Percentiles rank a stretch among this genome's conserved stretches.
These are phyloP conservation scores for Dimargaris cristalligena DNA, from an alignment of 192 early-diverging fungal genomes.

Conservation along the genomic window DNA sequence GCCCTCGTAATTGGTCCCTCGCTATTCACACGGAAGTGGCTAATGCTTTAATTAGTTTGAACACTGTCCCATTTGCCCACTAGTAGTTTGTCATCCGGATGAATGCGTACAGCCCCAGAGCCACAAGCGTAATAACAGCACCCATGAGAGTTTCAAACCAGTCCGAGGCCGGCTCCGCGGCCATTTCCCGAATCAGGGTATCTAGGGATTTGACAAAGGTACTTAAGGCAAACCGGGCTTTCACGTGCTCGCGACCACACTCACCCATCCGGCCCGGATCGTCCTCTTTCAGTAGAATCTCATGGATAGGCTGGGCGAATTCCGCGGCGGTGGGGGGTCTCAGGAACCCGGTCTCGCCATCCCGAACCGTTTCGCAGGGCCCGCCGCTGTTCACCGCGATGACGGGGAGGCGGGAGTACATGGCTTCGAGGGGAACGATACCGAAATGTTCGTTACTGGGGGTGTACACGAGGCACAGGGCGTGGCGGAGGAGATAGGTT, in stretches of 20 bases:
- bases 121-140: neutral
- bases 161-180: neutral
- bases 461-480: conserved; percentile 67
- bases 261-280: conserved; percentile 32
- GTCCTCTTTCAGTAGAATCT: conserved; percentile 26
- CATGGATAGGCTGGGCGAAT: conserved; percentile 46
- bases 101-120: neutral
- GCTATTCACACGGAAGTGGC: neutral
- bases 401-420: conserved; percentile 78
- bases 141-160: neutral
- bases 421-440: conserved; percentile 91
- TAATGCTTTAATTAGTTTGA: neutral
- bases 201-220: conserved; percentile 47
- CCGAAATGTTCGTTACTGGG: conserved; percentile 91
- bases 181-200: conserved; percentile 28
- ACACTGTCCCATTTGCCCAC: neutral
- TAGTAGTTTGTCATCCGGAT: neutral
- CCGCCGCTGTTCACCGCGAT: conserved; percentile 77
- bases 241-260: conserved; percentile 35
- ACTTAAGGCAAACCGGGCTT: conserved; percentile 35
- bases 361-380: conserved; percentile 60
- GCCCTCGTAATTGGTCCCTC: neutral
- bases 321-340: conserved; percentile 33
- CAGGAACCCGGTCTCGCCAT: conserved; percentile 63
- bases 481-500: conserved; percentile 40